phyloP scores from a whole-genome alignment of 108 stramenopile genomes.

The Cyclotella cryptica region DNA sequence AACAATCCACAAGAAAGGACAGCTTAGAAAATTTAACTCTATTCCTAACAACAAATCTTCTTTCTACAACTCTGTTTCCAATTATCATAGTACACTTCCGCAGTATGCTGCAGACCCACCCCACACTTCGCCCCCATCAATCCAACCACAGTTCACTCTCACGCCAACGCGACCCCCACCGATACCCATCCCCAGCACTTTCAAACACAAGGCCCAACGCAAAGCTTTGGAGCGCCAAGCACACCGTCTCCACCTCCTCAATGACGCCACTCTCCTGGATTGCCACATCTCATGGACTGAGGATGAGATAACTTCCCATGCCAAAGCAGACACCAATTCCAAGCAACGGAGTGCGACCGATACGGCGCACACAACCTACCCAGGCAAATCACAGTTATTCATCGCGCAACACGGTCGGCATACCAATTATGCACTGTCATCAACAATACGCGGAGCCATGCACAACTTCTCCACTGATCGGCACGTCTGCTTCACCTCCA shows the following conservation, averaged over 20 bases:
- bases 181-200: neutral
- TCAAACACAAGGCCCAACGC: neutral
- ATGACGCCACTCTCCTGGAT: neutral
- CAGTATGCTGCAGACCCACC: conserved; percentile 10
- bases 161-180: neutral
- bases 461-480: neutral
- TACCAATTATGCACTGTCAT: neutral
- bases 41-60: neutral
- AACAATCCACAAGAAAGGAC: neutral
- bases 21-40: neutral
- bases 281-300: conserved; percentile 1
- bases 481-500: neutral
- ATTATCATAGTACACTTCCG: neutral
- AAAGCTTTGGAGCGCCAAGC: neutral
- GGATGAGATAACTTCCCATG: neutral
- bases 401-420: neutral
- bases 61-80: neutral
- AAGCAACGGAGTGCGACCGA: neutral
- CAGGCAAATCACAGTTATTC: neutral
- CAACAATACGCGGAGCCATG: neutral
- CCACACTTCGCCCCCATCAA: neutral
- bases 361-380: neutral
- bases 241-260: neutral
- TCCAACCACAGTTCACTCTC: neutral
- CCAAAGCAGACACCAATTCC: neutral